These are phyloP conservation scores for Golubevia sp. DNA, from an alignment of 1,284 basidiomycete species.

Conservation along the genomic window DNA sequence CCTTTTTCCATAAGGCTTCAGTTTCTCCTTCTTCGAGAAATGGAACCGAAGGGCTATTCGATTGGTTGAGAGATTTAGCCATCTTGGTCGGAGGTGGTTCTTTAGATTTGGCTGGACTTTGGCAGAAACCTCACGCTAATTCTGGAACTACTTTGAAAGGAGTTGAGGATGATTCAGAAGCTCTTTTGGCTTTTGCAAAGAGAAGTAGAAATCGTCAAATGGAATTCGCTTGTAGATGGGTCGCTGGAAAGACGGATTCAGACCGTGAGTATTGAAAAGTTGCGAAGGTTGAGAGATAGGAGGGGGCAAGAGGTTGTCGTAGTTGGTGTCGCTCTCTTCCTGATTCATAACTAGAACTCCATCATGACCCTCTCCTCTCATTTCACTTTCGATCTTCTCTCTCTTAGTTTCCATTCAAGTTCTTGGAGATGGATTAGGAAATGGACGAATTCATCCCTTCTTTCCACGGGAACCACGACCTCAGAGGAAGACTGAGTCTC, in stretches of 20 bases:
- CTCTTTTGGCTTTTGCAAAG: conserved; percentile 26
- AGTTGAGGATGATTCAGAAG: conserved; percentile 6
- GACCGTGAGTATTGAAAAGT: too few species aligned
- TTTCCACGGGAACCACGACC: background rate
- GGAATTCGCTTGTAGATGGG: conserved; percentile 53
- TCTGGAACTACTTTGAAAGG: background rate
- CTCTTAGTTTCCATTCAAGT: background rate
- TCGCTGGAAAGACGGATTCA: conserved; percentile 49
- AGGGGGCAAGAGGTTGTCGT: too few species aligned
- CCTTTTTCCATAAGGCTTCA: conserved; percentile 29
- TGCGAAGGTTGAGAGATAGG: too few species aligned
- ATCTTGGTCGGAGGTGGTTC: conserved; percentile 41
- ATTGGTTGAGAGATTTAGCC: conserved; percentile 49
- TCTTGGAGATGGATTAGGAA: background rate
- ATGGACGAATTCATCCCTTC: background rate
- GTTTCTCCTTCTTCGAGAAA: conserved; percentile 29
- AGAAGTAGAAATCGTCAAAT: conserved; percentile 46
- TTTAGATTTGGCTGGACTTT: conserved; percentile 34
- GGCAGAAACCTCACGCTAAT: conserved; percentile 25
- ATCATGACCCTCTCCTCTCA: too few species aligned
- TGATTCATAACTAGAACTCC: too few species aligned
- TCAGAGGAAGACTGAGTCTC: background rate
- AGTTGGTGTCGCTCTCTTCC: too few species aligned
- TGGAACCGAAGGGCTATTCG: conserved; percentile 26
- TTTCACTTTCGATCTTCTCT: too few species aligned